Conservation (phyloP, 2,329 filamentous ascomycete genomes). For the Colletotrichum lini region DNA sequence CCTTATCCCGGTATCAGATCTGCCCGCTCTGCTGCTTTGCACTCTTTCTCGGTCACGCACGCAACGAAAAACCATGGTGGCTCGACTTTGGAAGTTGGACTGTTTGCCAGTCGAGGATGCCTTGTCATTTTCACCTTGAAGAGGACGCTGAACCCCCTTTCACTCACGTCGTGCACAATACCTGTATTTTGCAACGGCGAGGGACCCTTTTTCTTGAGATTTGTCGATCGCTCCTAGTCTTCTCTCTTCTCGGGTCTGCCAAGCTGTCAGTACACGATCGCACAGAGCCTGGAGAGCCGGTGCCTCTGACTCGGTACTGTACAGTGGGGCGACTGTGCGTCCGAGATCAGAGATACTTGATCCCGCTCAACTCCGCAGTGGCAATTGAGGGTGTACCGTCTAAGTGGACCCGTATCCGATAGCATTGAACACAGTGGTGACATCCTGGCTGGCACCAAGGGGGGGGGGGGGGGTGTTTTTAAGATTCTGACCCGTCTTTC, state of each 20-base stretch:
- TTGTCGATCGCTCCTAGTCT: slow-evolving; percentile 21
- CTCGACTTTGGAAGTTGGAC: neutral
- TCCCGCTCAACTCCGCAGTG: neutral
- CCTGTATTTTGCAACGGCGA: neutral
- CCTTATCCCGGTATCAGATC: slow-evolving; percentile 14
- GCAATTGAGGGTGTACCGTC: neutral
- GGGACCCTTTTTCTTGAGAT: slow-evolving; percentile 15
- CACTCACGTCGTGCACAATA: no score
- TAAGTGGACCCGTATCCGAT: slow-evolving; percentile 17
- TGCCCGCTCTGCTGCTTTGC: neutral
- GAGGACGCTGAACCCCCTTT: slow-evolving; percentile 3
- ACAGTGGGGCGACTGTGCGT: slow-evolving; percentile 21
- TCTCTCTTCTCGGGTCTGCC: slow-evolving; percentile 28
- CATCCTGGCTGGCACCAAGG: neutral
- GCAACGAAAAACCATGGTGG: neutral
- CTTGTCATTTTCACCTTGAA: neutral
- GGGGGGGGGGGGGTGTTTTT: neutral
- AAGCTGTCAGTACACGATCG: slow-evolving; percentile 40
- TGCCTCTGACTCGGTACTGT: slow-evolving; percentile 28
- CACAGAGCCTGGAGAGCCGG: slow-evolving; percentile 9
- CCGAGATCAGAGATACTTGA: slow-evolving; percentile 8
- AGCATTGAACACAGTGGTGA: slow-evolving; percentile 26
- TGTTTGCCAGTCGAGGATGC: slow-evolving; percentile 18
- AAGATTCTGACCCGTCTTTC: neutral
- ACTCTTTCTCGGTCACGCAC: slow-evolving; percentile 7